Base-by-base conservation (phyloP, 192 early-diverging fungal genomes). In the Backusella tuberculispora region DNA sequence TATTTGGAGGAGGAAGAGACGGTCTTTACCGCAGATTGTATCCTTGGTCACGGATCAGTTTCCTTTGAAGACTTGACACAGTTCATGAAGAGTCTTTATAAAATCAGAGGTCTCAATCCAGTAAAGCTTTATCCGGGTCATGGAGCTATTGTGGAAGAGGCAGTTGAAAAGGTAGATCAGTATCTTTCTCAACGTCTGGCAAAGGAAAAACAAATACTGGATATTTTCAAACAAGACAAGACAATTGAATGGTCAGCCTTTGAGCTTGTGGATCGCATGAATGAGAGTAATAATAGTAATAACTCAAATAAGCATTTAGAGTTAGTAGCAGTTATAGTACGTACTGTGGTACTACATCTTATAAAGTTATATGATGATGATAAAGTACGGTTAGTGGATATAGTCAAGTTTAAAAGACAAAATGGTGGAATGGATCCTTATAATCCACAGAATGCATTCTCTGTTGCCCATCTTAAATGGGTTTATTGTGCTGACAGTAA, bases 11-110 rank as follows among this genome's bases (percentile, higher is more conserved):
- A 90, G 71, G 93, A 94, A 41, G 76, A 85, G 4, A 83, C 85
- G 0, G 71, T 97, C 9, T 90, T 96, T 42, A 88, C 92, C 0
- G 96, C 92, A 0, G 96, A 97, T 78, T 90, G 89, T 72, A 83
- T 97, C 4, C 83, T 97, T 73, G 96, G 96, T 1, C 89, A 94
- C 46, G 96, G 96, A 6, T 89, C 89, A 4, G 89, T 93, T 14
- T 85, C 91, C 9, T 95, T 96, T 80, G 83, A 91, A 34, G 85
- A 94, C 46, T 82, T 97, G n/a, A 71, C 71, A 19, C 78, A 80
- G n/a, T 95, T 95, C 72, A 87, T 96, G 80, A 71, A 79, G 8
- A 91, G 90, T 2, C 80, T 97, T 21, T 47, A 82, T 14, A 80
- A 78, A 14, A 74, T 94, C 40, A 78, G 87, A 67, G 83, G 47